These are phyloP conservation scores for Fusarium brevicatenulatum DNA, from an alignment of 2,329 filamentous ascomycete genomes.

Conservation along the genomic window DNA sequence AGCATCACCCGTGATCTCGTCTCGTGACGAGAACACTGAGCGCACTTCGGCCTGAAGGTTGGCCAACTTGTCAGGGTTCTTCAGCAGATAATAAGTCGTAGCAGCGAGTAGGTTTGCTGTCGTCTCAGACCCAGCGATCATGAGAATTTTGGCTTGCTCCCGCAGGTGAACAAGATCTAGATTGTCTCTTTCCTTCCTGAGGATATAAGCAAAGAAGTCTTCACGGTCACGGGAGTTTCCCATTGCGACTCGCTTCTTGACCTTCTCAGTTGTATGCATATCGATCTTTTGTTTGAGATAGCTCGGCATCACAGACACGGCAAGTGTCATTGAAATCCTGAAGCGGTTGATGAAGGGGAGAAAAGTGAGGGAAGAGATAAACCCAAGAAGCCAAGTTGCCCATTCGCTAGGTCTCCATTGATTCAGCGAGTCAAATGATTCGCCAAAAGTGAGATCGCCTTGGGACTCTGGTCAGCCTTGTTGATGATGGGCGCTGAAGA, in stretches of 20 bases:
- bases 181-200: background rate
- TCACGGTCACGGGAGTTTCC: background rate
- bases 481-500: rapidly evolving
- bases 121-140: constrained; percentile 25
- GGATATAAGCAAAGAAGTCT: constrained; percentile 26
- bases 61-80: background rate
- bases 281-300: background rate
- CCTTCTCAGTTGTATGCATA: constrained; percentile 3
- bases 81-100: background rate
- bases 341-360: constrained; percentile 8
- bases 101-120: constrained; percentile 6
- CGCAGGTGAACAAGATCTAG: background rate
- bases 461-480: rapidly evolving
- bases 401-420: constrained; percentile 7
- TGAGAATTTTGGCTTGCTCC: constrained; percentile 28
- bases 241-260: background rate
- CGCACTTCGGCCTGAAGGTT: constrained; percentile 19
- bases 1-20: constrained; percentile 16
- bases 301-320: background rate
- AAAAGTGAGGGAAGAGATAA: background rate
- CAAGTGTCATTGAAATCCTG: background rate
- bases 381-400: constrained; percentile 4
- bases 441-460: constrained; percentile 26
- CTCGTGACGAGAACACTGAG: background rate
- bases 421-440: constrained; percentile 22